Evolutionary conservation across 2,329 filamentous ascomycete genomes (phyloP), one percentile per base, ranked within the genome.

Genomic region (Gaeumannomyces tritici): DNA sequence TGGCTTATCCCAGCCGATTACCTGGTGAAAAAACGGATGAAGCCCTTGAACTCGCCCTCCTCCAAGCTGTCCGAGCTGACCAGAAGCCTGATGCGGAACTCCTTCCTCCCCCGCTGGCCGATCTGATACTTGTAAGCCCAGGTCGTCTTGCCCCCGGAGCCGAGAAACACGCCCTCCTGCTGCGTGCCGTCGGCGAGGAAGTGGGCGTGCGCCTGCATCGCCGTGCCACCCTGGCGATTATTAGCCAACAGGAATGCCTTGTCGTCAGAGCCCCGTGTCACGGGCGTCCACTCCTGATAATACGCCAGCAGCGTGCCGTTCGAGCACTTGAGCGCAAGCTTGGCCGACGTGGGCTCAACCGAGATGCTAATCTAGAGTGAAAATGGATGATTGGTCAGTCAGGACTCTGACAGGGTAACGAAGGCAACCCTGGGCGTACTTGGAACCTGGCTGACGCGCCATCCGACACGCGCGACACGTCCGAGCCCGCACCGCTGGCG

Each of bases 121-220:
- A 4, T 21, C 33, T 18, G 35, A n/a, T 26, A 27, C 26, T 24
- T 28, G 58, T 47, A 60, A 6, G 58, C 58, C 58, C 58, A 60
- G 24, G 58, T 51, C n/a, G 58, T 60, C 5, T 21, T 9, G 33
- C 33, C 58, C 3, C 12, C 12, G 13, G 26, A 35, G 33, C 58
- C 58, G 24, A 60, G 35, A 4, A 60, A 60, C 11, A 28, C n/a
- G 26, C 58, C 58, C 33, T 35, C 33, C 26, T 51, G 58, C 33
- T 60, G 58, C 21, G 31, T 60, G 33, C 58, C 58, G 58, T 60
- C n/a, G 58, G 33, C 58, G 31, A 59, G 27, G 35, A 60, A 28
- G 35, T 60, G 58, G 2, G 24, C n/a, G 35, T 60, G 33, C 3
- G 58, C 33, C n/a, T 35, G 35, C 35, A 60, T 5, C 31, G 31